Percentiles rank a stretch among this genome's conserved stretches.
phyloP scores from a whole-genome alignment of 148 eudicot species.

The Rhododendron kiyosumense region DNA sequence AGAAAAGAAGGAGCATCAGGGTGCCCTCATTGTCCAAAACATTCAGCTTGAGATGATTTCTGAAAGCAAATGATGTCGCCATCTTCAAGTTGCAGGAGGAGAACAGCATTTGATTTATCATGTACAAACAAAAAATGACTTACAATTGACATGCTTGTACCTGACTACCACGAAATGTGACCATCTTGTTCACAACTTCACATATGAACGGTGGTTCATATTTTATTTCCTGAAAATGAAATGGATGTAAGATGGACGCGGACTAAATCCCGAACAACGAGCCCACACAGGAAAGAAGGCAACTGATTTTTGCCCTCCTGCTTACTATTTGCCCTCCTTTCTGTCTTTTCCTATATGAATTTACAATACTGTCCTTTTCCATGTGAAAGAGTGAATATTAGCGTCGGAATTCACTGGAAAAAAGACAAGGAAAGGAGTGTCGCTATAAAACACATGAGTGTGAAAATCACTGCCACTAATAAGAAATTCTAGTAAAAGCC shows the following conservation, averaged over 20 bases:
- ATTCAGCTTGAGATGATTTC: constrained; percentile 39
- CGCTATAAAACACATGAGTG: neutral
- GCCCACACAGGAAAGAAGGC: neutral
- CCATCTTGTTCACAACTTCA: constrained; percentile 61
- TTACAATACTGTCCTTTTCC: neutral
- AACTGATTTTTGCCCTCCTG: neutral
- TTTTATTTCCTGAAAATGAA: constrained; percentile 64
- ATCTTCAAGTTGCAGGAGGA: constrained; percentile 62
- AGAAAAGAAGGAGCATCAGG: constrained; percentile 77
- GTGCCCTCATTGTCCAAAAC: constrained; percentile 43
- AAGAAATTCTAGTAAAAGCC: constrained; percentile 35
- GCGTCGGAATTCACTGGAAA: neutral
- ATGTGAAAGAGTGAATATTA: neutral
- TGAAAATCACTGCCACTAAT: neutral
- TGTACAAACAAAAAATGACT: neutral
- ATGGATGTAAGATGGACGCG: neutral
- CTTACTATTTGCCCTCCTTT: neutral
- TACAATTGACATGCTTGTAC: constrained; percentile 26
- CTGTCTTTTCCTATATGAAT: neutral
- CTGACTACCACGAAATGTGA: constrained; percentile 63
- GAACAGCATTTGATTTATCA: neutral
- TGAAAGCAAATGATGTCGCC: constrained; percentile 95
- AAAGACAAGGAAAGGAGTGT: neutral
- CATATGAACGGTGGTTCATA: constrained; percentile 86
- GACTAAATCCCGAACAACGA: neutral